Conservation (phyloP, 306 rosid genomes). For the Dalbergia cochinchinensis region DNA sequence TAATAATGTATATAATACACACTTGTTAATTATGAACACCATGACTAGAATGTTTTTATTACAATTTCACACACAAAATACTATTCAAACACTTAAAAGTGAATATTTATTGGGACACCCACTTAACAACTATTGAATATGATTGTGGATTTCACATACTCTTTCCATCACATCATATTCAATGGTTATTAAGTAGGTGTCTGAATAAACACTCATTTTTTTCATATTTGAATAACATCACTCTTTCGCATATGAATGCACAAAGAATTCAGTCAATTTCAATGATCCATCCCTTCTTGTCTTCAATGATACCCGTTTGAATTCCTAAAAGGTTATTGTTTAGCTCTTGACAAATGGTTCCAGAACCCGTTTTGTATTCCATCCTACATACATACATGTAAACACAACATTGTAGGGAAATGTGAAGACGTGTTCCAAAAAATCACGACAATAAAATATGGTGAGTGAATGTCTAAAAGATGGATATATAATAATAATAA, state of each 20-base stretch:
- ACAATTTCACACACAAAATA: too few species aligned
- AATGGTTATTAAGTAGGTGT: too few species aligned
- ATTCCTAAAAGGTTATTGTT: slow-evolving; percentile 65
- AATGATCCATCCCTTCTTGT: slow-evolving; percentile 76
- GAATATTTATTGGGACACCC: too few species aligned
- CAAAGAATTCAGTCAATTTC: slow-evolving; percentile 55
- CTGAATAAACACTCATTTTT: too few species aligned
- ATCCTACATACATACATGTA: slow-evolving; percentile 56
- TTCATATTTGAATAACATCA: too few species aligned
- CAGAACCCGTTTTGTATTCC: slow-evolving; percentile 67
- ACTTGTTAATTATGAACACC: neutral
- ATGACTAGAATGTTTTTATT: neutral
- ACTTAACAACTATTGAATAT: too few species aligned
- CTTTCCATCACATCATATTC: too few species aligned
- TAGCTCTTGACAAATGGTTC: slow-evolving; percentile 59
- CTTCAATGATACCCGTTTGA: slow-evolving; percentile 69
- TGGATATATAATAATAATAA: too few species aligned
- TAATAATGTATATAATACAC: neutral
- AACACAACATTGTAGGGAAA: slow-evolving; percentile 7
- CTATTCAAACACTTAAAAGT: too few species aligned
- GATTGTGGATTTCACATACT: too few species aligned
- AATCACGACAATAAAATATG: too few species aligned
- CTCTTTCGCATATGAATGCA: neutral
- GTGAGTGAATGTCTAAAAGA: too few species aligned
- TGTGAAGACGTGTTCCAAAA: neutral